Evolutionary conservation across 306 rosid species (phyloP).

Genomic region (Rosa rugosa): DNA sequence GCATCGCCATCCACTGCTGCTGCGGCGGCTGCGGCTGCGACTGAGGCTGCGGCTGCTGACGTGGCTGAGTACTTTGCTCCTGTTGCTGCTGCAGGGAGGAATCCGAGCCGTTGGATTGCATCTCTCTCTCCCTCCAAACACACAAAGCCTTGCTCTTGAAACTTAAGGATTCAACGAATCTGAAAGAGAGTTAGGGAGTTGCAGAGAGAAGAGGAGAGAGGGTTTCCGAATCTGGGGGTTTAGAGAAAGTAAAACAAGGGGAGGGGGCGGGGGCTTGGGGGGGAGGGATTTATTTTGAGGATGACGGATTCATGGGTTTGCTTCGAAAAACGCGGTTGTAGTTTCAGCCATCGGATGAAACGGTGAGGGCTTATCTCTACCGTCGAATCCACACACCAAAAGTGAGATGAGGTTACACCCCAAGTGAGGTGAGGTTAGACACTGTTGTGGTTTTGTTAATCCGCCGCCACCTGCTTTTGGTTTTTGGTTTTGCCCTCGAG

Average conservation of each 20-base stretch:
- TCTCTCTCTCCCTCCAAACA: slow-evolving; percentile 20
- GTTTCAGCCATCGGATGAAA: slow-evolving; percentile 44
- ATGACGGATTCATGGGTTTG: slow-evolving; percentile 67
- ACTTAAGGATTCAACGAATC: slow-evolving; percentile 3
- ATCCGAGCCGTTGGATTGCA: slow-evolving; percentile 85
- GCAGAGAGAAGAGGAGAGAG: slow-evolving; percentile 1
- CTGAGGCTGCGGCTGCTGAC: background rate
- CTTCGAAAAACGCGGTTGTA: slow-evolving; percentile 56
- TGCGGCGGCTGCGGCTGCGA: slow-evolving; percentile 33
- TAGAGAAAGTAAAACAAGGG: background rate
- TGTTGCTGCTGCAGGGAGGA: slow-evolving; percentile 45
- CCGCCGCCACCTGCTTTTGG: slow-evolving; percentile 83
- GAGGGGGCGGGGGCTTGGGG: slow-evolving; percentile 15
- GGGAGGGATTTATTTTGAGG: slow-evolving; percentile 42
- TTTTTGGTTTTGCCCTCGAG: background rate
- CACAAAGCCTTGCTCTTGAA: background rate
- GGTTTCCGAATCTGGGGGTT: slow-evolving; percentile 20
- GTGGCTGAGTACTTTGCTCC: slow-evolving; percentile 38
- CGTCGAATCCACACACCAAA: slow-evolving; percentile 32
- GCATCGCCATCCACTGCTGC: slow-evolving; percentile 81
- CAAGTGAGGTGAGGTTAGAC: background rate
- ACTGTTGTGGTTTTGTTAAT: slow-evolving; percentile 28
- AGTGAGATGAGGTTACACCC: slow-evolving; percentile 27
- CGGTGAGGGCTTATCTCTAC: slow-evolving; percentile 11
- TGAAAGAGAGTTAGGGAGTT: background rate